Conservation (phyloP, 2,329 filamentous ascomycete genomes). For the Aureobasidium sp. region DNA sequence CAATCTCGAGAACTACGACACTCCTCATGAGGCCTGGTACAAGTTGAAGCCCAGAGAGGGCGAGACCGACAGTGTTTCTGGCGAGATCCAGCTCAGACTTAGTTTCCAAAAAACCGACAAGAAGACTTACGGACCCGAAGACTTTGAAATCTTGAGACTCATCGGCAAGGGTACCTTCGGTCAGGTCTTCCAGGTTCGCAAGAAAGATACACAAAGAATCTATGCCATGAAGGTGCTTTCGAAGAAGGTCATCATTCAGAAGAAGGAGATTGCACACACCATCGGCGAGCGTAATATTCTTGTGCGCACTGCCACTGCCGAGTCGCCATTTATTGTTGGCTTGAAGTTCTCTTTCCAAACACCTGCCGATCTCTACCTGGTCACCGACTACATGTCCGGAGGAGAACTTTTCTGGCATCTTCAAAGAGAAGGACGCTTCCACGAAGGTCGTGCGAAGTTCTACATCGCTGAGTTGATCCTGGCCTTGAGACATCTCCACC, state of each 20-base stretch:
- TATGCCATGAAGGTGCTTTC: slow-evolving; percentile 99
- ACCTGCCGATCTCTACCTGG: slow-evolving; percentile 91
- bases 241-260: slow-evolving; percentile 99
- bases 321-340: slow-evolving; percentile 95
- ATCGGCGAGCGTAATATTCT: slow-evolving; percentile 95
- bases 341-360: slow-evolving; percentile 99
- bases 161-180: slow-evolving; percentile 98
- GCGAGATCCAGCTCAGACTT: slow-evolving; percentile 83
- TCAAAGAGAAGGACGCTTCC: slow-evolving; percentile 92
- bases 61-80: slow-evolving; percentile 67
- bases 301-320: slow-evolving; percentile 88
- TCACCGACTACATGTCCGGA: slow-evolving; percentile 99
- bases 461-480: slow-evolving; percentile 97
- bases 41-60: slow-evolving; percentile 70
- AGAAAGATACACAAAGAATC: slow-evolving; percentile 91
- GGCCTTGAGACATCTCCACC: slow-evolving; percentile 87
- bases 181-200: slow-evolving; percentile 95
- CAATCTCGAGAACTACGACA: slow-evolving; percentile 59
- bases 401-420: slow-evolving; percentile 98
- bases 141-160: slow-evolving; percentile 91
- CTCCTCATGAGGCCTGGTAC: slow-evolving; percentile 78
- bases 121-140: slow-evolving; percentile 86
- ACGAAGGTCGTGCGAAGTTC: slow-evolving; percentile 91
- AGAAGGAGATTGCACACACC: slow-evolving; percentile 97
- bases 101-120: slow-evolving; percentile 80